A percentile compares a stretch with the other conserved stretches of the same genome.
Conservation (phyloP, 148 eudicot species). For the Nepenthes gracilis region DNA sequence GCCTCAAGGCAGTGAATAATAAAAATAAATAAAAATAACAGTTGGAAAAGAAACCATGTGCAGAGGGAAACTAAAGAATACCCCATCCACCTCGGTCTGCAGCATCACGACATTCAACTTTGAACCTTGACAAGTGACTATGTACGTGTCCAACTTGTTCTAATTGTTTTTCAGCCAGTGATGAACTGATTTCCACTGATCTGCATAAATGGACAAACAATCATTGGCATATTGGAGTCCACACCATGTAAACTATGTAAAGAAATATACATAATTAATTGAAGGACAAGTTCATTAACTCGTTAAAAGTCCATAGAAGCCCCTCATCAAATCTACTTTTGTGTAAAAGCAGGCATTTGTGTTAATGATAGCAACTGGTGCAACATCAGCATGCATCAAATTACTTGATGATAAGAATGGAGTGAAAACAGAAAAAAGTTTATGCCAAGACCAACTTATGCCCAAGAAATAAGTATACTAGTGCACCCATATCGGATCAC, state of each 20-base stretch:
- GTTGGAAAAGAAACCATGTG: not conserved
- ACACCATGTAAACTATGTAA: not conserved
- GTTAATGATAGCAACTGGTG: too few relatives aligned
- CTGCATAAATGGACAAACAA: conserved; percentile 35
- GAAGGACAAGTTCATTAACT: not conserved
- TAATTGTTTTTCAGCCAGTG: conserved; percentile 71
- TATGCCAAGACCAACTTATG: too few relatives aligned
- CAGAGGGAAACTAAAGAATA: conserved; percentile 12
- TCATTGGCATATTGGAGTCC: not conserved
- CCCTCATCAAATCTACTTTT: too few relatives aligned
- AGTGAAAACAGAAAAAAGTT: too few relatives aligned
- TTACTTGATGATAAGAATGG: not conserved
- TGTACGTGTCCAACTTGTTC: conserved; percentile 82
- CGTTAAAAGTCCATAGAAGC: too few relatives aligned
- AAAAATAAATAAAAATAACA: not conserved
- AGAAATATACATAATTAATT: not conserved
- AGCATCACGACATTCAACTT: conserved; percentile 91
- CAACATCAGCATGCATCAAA: not conserved
- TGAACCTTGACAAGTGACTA: conserved; percentile 72
- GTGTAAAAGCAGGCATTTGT: too few relatives aligned
- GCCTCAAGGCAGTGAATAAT: too few relatives aligned
- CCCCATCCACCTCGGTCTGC: conserved; percentile 90
- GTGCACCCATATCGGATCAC: too few relatives aligned
- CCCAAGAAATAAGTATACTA: too few relatives aligned
- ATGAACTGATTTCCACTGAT: conserved; percentile 88